A percentile compares a stretch with the other conserved stretches of the same genome.
phyloP scores from a whole-genome alignment of 163 green algal species.

The Scenedesmus sp. region DNA sequence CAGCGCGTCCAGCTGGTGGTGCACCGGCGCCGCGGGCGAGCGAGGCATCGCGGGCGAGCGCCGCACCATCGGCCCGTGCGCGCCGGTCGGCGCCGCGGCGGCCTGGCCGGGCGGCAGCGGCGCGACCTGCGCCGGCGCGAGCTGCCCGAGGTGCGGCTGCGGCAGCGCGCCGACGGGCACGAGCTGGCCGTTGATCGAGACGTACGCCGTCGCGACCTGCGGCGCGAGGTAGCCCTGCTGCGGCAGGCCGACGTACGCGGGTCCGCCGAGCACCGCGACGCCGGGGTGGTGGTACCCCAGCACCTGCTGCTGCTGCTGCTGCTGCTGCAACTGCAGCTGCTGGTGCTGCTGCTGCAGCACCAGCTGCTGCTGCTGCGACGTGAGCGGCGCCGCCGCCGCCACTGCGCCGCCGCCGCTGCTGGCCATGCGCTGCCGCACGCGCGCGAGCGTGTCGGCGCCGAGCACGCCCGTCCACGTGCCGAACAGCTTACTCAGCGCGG shows the following conservation, averaged over 20 bases:
- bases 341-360: slow-evolving; percentile 27
- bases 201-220: no score
- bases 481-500: slow-evolving; percentile 56
- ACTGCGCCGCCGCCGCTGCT: neutral
- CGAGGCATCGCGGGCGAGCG: slow-evolving; percentile 19
- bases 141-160: neutral
- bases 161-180: neutral
- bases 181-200: neutral
- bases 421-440: slow-evolving; percentile 30
- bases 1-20: neutral
- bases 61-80: slow-evolving; percentile 10
- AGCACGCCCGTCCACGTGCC: slow-evolving; percentile 63
- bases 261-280: neutral
- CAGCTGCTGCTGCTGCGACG: slow-evolving; percentile 4
- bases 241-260: neutral
- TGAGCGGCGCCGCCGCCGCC: neutral
- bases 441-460: slow-evolving; percentile 42
- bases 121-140: neutral
- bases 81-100: no score
- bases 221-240: neutral
- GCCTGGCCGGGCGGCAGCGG: neutral
- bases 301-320: no score
- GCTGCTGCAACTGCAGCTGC: neutral
- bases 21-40: neutral
- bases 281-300: slow-evolving; percentile 20